phyloP scores from a whole-genome alignment of 129 eudicot species.

The Apium graveolens region DNA sequence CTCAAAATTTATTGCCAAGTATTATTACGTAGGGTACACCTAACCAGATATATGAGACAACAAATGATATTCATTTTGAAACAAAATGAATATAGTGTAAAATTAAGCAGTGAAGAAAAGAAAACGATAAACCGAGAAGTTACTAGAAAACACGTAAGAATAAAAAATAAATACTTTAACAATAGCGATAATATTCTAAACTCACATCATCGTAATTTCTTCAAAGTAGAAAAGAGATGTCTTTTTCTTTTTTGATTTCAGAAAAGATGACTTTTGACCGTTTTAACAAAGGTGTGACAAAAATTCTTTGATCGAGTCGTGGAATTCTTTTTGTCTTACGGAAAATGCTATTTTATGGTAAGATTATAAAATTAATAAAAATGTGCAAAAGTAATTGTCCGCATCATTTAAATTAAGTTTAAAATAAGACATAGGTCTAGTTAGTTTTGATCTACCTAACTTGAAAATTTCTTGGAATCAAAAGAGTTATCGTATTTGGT shows the following conservation, averaged over 20 bases:
- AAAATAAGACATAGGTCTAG: too few relatives aligned
- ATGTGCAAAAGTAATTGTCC: too few relatives aligned
- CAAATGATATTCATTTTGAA: not conserved
- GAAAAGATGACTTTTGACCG: not conserved
- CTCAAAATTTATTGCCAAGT: too few relatives aligned
- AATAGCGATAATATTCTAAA: not conserved
- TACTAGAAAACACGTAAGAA: not conserved
- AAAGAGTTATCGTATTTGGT: too few relatives aligned
- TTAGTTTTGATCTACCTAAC: too few relatives aligned
- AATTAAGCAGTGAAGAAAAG: not conserved
- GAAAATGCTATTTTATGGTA: too few relatives aligned
- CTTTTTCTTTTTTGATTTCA: not conserved
- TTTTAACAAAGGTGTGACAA: not conserved
- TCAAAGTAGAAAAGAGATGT: not conserved
- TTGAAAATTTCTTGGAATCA: too few relatives aligned
- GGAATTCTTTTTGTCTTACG: not conserved
- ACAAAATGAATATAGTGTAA: too few relatives aligned
- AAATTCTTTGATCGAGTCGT: not conserved
- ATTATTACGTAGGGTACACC: too few relatives aligned
- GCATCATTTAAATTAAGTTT: too few relatives aligned
- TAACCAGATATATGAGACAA: too few relatives aligned
- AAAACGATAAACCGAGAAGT: not conserved
- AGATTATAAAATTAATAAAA: too few relatives aligned
- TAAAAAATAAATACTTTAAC: not conserved
- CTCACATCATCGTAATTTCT: not conserved